Conservation (phyloP, 441 rosid species). For the Brassica balearica region DNA sequence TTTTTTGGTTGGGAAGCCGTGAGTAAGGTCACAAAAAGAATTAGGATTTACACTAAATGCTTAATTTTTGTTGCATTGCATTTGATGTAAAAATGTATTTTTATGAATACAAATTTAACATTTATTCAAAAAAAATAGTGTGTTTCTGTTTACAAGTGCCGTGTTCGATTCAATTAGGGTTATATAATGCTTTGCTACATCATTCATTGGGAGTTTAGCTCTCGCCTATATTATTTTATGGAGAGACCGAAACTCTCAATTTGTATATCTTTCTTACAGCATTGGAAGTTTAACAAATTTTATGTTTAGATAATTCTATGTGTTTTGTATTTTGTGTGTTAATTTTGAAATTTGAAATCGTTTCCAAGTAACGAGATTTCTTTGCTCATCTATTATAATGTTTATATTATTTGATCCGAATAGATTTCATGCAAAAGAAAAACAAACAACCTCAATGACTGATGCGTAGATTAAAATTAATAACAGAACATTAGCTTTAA, state of each 20-base stretch:
- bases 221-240: background rate
- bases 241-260: too few relatives aligned
- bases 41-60: too few relatives aligned
- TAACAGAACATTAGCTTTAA: slow-evolving; percentile 27
- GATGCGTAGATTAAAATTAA: slow-evolving; percentile 5
- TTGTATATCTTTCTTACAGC: background rate
- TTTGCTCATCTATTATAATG: background rate
- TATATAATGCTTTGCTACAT: background rate
- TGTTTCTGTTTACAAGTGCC: background rate
- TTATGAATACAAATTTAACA: too few relatives aligned
- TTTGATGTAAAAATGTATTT: too few relatives aligned
- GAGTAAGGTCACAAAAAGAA: too few relatives aligned
- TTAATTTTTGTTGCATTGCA: too few relatives aligned
- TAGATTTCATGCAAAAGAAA: slow-evolving; percentile 2
- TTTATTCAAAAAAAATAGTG: background rate
- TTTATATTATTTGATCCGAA: background rate
- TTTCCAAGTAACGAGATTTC: background rate
- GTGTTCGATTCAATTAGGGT: background rate
- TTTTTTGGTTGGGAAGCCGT: too few relatives aligned
- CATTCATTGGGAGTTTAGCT: background rate
- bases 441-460: background rate
- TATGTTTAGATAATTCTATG: background rate
- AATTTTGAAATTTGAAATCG: background rate
- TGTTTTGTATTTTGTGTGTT: background rate
- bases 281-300: background rate